These are phyloP conservation scores for Umbelopsis isabellina DNA, from an alignment of 192 early-diverging fungal species.

Conservation along the genomic window DNA sequence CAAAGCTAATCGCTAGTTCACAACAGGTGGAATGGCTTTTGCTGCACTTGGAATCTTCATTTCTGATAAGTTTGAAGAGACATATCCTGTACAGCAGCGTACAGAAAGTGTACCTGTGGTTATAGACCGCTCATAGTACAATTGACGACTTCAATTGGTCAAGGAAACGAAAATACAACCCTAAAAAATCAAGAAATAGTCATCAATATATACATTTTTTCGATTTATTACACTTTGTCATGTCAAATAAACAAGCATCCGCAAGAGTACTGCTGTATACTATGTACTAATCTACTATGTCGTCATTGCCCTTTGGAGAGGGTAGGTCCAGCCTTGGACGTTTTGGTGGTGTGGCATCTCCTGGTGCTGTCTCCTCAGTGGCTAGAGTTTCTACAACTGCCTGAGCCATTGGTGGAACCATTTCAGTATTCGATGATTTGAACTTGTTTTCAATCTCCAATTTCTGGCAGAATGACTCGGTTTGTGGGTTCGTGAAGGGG, in stretches of 20 bases:
- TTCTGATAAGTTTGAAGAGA: constrained; percentile 40
- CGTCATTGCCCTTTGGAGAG: background rate
- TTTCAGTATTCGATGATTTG: constrained; percentile 40
- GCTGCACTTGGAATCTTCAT: constrained; percentile 38
- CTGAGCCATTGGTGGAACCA: background rate
- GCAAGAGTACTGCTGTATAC: no score
- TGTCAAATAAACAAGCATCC: no score
- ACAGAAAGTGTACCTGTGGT: background rate
- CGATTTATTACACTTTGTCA: background rate
- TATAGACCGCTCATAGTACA: background rate
- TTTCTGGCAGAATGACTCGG: constrained; percentile 70
- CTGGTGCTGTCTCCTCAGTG: background rate
- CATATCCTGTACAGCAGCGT: constrained; percentile 23
- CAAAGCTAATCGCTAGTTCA: background rate
- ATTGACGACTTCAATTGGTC: no score
- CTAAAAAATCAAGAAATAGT: background rate
- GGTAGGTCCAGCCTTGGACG: background rate
- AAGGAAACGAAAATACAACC: no score
- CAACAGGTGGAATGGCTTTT: constrained; percentile 45
- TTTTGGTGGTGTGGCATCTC: constrained; percentile 1
- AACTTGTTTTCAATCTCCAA: constrained; percentile 73
- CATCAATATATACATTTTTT: background rate
- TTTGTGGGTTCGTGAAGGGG: constrained; percentile 84
- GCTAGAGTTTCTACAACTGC: background rate
- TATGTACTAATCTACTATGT: background rate